Evolutionary conservation across 352 stramenopile genomes (phyloP), one percentile per base, ranked within the genome.

Genomic region (Globisporangium cylindrosporum): DNA sequence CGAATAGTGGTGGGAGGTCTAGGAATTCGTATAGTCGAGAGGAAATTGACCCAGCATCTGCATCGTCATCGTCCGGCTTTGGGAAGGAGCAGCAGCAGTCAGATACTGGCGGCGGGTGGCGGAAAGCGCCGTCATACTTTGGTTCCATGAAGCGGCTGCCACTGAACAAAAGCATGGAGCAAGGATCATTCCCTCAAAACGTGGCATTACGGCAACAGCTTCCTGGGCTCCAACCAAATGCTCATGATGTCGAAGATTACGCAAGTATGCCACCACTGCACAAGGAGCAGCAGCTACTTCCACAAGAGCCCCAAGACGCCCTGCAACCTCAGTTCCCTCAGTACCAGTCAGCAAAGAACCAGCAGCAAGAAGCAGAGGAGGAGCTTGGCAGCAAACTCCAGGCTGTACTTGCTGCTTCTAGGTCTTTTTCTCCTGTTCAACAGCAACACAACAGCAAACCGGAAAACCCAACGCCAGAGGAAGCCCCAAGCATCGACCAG

Each of bases 101-200:
- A 48, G 41, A 64, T 14, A 22, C 49, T 25, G 14, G 46, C 7
- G 20, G 51, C 25, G 63, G 64, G 10, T 87, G 79, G 79, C 76
- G 65, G 36, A 82, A 80, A 24, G 77, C 77, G n/a, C 77, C 73
- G 29, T 76, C 80, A 46, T 86, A 86, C 61, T 89, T 86, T 68
- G 81, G 77, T 22, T 68, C 78, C 4, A 75, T 86, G 69, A 86
- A 83, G 69, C 69, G 80, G 18, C 48, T 81, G 20, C 67, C 74
- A 5, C n/a, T 75, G 68, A 32, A 24, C 24, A 24, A 36, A 38
- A 53, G 46, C 34, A n/a, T 24, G n/a, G 56, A 56, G 25, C 24
- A 63, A 29, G 14, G 53, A 9, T 34, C 24, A 36, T 22, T 24
- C n/a, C 36, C 22, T 38, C 60, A 66, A 10, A 36, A 32, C 18